phyloP scores from a whole-genome alignment of 192 early-diverging fungal species.

The Backusella westeae region DNA sequence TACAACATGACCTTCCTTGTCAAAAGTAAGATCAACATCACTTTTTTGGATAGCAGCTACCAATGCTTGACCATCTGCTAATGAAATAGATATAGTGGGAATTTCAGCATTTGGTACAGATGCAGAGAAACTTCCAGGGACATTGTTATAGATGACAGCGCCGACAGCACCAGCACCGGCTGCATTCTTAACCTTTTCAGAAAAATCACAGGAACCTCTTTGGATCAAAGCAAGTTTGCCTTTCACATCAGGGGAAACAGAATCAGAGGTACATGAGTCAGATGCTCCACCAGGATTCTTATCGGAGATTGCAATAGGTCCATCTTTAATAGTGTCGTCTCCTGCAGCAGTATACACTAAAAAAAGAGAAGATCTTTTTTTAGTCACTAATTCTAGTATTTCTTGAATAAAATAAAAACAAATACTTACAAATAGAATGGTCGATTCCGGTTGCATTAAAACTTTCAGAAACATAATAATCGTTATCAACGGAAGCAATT shows the following conservation, averaged over 20 bases:
- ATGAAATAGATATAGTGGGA: slow-evolving; percentile 33
- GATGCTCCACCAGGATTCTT: slow-evolving; percentile 35
- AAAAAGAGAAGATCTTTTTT: background rate
- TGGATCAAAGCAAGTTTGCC: slow-evolving; percentile 62
- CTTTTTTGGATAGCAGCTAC: slow-evolving; percentile 1
- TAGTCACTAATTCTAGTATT: background rate
- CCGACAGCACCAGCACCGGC: slow-evolving; percentile 62
- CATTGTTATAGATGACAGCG: slow-evolving; percentile 61
- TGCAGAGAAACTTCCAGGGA: slow-evolving; percentile 15
- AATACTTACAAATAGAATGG: background rate
- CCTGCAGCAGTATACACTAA: slow-evolving; percentile 4
- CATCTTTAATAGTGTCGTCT: slow-evolving; percentile 19
- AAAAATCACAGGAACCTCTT: slow-evolving; percentile 69
- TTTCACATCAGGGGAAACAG: slow-evolving; percentile 39
- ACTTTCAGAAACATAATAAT: slow-evolving; percentile 27
- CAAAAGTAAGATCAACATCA: slow-evolving; percentile 42
- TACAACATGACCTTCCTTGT: slow-evolving; percentile 42
- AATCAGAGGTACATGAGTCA: slow-evolving; percentile 50
- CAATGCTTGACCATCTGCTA: background rate
- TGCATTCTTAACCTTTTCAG: slow-evolving; percentile 55
- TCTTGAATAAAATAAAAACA: background rate
- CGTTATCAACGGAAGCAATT: slow-evolving; percentile 56
- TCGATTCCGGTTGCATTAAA: slow-evolving; percentile 10
- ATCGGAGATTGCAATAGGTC: slow-evolving; percentile 43
- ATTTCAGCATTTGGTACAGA: slow-evolving; percentile 43